Evolutionary conservation across 345 rosid genomes (phyloP).

Genomic region (Populus euphratica): DNA sequence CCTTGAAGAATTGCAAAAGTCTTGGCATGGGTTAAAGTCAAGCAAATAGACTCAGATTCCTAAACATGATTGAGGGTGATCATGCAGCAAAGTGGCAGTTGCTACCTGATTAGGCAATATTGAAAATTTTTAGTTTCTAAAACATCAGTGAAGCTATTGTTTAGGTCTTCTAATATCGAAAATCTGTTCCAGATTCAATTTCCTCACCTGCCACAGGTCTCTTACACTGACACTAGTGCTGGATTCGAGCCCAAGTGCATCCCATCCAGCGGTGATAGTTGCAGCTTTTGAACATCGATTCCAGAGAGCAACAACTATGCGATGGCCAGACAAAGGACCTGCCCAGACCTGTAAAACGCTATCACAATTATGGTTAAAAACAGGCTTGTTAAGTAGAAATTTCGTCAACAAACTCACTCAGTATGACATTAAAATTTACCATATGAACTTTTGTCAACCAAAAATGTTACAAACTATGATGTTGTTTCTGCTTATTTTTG

Average conservation of each 20-base stretch:
- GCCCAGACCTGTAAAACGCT: conserved; percentile 68
- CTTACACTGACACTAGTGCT: conserved; percentile 59
- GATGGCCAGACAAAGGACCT: conserved; percentile 77
- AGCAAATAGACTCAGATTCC: too few species aligned
- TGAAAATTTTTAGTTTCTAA: background rate
- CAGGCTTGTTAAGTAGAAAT: background rate
- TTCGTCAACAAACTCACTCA: background rate
- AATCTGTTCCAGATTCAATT: background rate
- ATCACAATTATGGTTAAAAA: background rate
- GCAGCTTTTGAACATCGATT: conserved; percentile 70
- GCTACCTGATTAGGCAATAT: background rate
- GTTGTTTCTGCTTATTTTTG: background rate
- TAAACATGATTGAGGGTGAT: too few species aligned
- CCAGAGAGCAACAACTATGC: conserved; percentile 80
- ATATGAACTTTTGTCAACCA: background rate
- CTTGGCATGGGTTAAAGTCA: too few species aligned
- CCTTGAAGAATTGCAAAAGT: too few species aligned
- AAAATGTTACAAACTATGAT: background rate
- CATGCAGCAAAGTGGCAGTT: background rate
- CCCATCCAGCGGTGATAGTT: conserved; percentile 69
- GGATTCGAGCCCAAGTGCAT: conserved; percentile 68
- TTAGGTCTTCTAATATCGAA: background rate
- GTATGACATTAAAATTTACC: too few species aligned
- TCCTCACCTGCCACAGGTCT: conserved; percentile 83
- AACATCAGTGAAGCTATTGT: background rate